These are phyloP conservation scores for Chaetomiaceae sp. DNA, from an alignment of 2,329 filamentous ascomycete genomes.

Conservation along the genomic window DNA sequence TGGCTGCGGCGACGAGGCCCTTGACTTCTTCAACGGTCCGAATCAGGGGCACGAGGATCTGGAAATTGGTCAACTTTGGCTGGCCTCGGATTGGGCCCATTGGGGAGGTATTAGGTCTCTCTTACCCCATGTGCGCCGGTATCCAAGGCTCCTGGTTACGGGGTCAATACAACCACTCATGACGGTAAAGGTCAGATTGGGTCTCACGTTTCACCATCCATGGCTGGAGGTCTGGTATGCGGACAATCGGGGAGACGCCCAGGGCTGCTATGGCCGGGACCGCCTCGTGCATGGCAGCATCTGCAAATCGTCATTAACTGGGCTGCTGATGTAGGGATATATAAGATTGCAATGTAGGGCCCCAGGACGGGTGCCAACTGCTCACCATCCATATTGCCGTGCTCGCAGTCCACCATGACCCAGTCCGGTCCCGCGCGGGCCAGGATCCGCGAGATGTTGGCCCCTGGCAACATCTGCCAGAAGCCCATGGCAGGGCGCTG, in stretches of 20 bases:
- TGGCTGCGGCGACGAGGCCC: slow-evolving; percentile 47
- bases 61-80: not conserved
- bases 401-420: slow-evolving; percentile 58
- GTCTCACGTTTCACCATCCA: slow-evolving; percentile 54
- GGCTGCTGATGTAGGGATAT: not conserved
- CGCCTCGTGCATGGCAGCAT: slow-evolving; percentile 54
- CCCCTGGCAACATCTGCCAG: slow-evolving; percentile 61
- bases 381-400: slow-evolving; percentile 52
- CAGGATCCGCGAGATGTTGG: slow-evolving; percentile 55
- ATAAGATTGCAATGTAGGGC: not conserved
- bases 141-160: slow-evolving; percentile 48
- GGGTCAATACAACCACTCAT: slow-evolving; percentile 22
- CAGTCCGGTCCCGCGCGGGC: slow-evolving; percentile 62
- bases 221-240: slow-evolving; percentile 53
- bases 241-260: slow-evolving; percentile 51
- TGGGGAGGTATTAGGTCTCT: not conserved
- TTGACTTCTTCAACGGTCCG: slow-evolving; percentile 50
- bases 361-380: not conserved
- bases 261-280: slow-evolving; percentile 53
- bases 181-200: not conserved
- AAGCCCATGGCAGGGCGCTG: slow-evolving; percentile 49
- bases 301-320: slow-evolving; percentile 28
- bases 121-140: slow-evolving; percentile 53
- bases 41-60: slow-evolving; percentile 51
- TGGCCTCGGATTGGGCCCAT: not conserved